Percentiles rank a stretch among this genome's conserved stretches.
Evolutionary conservation across 768 basidiomycete genomes (phyloP).

Genomic region (Tulasnella calospora): DNA sequence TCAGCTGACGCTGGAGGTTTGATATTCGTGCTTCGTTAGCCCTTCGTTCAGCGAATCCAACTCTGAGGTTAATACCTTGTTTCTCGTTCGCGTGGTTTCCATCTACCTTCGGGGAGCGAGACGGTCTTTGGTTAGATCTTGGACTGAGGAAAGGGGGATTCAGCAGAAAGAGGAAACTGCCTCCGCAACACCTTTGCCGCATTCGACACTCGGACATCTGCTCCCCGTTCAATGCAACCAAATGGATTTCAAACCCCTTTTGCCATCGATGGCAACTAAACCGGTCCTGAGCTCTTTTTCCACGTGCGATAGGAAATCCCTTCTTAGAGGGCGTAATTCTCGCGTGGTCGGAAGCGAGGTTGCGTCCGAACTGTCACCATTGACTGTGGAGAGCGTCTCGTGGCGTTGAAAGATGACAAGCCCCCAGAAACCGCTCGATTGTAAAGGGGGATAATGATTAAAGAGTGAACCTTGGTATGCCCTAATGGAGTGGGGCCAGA

Average conservation of each 20-base stretch:
- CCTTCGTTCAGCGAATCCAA: not conserved
- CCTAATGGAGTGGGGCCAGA: not conserved
- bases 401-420: not conserved
- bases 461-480: not conserved
- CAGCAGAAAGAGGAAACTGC: not conserved
- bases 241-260: not conserved
- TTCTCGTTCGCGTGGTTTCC: not conserved
- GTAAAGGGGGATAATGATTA: not conserved
- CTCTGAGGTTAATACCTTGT: constrained; percentile 5
- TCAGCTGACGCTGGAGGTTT: not conserved
- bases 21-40: not conserved
- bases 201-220: not conserved
- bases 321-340: not conserved
- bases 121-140: not conserved
- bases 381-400: not conserved
- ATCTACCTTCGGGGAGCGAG: not conserved
- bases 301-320: not conserved
- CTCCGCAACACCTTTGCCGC: not conserved
- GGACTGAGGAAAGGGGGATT: not conserved
- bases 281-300: not conserved
- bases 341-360: constrained; percentile 4
- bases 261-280: not conserved
- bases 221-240: not conserved
- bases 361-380: not conserved
- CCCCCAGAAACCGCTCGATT: not conserved